Evolutionary conservation across 2,329 filamentous ascomycete species (phyloP).

Genomic region (Alternaria tenuissima): DNA sequence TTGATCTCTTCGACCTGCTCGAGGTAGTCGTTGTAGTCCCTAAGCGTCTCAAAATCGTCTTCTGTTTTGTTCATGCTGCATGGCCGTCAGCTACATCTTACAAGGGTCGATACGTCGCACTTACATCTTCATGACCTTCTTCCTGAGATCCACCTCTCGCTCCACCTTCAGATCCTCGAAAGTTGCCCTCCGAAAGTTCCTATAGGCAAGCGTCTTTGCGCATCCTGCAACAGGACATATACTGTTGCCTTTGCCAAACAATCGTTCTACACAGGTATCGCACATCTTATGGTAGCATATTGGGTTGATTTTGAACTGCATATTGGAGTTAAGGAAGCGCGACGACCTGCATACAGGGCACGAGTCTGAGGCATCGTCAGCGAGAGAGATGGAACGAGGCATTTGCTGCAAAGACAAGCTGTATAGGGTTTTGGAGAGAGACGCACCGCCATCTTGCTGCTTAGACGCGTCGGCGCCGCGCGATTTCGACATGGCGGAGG

Average conservation of each 20-base stretch:
- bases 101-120: constrained; percentile 18
- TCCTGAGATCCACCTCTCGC: constrained; percentile 90
- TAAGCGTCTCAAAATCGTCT: constrained; percentile 87
- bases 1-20: constrained; percentile 91
- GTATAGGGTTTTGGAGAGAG: constrained; percentile 41
- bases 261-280: constrained; percentile 90
- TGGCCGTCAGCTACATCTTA: constrained; percentile 10
- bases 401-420: constrained; percentile 40
- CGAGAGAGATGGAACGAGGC: constrained; percentile 20
- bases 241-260: constrained; percentile 90
- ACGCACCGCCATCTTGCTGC: constrained; percentile 52
- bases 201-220: constrained; percentile 83
- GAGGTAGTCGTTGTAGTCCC: constrained; percentile 91
- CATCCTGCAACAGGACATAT: constrained; percentile 93
- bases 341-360: constrained; percentile 98
- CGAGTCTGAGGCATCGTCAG: constrained; percentile 66
- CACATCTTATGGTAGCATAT: constrained; percentile 99
- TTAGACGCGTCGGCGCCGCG: constrained; percentile 43
- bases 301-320: constrained; percentile 95
- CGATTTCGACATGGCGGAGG: constrained; percentile 47
- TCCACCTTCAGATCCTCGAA: constrained; percentile 90
- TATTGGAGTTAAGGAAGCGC: constrained; percentile 91
- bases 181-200: constrained; percentile 84
- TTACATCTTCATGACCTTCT: constrained; percentile 71
- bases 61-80: constrained; percentile 84